A percentile compares a stretch with the other conserved stretches of the same genome.
Evolutionary conservation across 1,284 basidiomycete species (phyloP).

Genomic region (Inonotus hispidus): DNA sequence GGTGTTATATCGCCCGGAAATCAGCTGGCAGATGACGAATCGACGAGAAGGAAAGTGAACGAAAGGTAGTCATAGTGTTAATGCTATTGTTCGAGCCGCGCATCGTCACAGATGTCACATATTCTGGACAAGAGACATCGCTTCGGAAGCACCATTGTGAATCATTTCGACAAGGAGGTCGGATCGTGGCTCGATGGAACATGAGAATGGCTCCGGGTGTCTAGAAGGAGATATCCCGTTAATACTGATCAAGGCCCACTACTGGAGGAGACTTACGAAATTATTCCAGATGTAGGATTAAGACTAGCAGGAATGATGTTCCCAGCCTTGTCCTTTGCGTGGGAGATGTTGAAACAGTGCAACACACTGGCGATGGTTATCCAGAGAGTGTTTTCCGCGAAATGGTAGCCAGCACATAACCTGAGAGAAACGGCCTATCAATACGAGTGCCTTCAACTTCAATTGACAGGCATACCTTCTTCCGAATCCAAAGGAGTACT

Average conservation of each 20-base stretch:
- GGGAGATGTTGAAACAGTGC: slow-evolving; percentile 3
- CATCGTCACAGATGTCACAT: neutral
- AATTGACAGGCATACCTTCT: slow-evolving; percentile 1
- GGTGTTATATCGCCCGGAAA: neutral
- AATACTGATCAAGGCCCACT: neutral
- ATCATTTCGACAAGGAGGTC: slow-evolving; percentile 1
- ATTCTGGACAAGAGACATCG: neutral
- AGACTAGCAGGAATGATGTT: neutral
- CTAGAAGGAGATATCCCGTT: neutral
- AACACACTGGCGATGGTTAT: neutral
- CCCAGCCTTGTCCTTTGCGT: neutral
- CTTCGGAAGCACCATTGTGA: neutral
- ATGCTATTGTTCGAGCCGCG: neutral
- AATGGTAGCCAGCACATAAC: slow-evolving; percentile 1
- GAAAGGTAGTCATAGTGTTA: neutral
- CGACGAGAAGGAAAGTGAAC: neutral
- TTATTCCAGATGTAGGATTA: neutral
- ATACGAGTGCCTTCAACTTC: neutral
- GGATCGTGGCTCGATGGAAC: slow-evolving; percentile 11
- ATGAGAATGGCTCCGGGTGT: slow-evolving; percentile 10
- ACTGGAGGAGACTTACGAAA: neutral
- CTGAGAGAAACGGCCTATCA: neutral
- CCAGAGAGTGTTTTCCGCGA: slow-evolving; percentile 5
- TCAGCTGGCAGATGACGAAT: neutral
- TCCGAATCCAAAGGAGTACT: slow-evolving; percentile 15